A percentile compares a stretch with the other conserved stretches of the same genome.
Conservation (phyloP, 2,329 filamentous ascomycete genomes). For the Xylaria multiplex region DNA sequence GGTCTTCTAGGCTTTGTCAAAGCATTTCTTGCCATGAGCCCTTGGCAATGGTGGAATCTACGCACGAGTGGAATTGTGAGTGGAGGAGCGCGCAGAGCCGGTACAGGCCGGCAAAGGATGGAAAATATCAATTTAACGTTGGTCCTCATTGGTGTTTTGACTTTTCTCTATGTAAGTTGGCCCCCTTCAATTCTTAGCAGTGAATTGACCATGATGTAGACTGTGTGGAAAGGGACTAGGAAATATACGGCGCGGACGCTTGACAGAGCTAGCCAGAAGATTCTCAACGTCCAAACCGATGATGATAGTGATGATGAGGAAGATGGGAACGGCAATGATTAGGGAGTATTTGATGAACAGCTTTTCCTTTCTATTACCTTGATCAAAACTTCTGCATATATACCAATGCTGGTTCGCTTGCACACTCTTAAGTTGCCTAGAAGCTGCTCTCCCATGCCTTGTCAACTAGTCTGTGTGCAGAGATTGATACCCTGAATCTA, state of each 20-base stretch:
- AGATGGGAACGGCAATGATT: conserved; percentile 36
- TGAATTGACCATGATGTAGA: conserved; percentile 55
- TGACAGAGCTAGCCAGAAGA: conserved; percentile 79
- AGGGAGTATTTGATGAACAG: conserved; percentile 34
- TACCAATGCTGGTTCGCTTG: conserved; percentile 55
- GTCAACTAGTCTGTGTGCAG: conserved; percentile 98
- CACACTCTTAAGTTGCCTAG: conserved; percentile 98
- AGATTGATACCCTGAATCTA: conserved; percentile 67
- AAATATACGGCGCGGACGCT: conserved; percentile 77
- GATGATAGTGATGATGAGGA: conserved; percentile 47
- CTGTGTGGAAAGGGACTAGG: conserved; percentile 83
- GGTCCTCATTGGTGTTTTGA: conserved; percentile 80
- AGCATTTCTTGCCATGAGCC: conserved; percentile 76
- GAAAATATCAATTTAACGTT: conserved; percentile 83
- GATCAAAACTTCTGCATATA: conserved; percentile 3
- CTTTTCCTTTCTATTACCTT: conserved; percentile 26
- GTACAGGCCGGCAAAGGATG: conserved; percentile 78
- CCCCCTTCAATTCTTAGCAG: background rate
- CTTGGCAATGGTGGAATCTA: conserved; percentile 82
- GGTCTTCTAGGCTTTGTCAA: conserved; percentile 88
- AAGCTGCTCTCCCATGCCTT: conserved; percentile 78
- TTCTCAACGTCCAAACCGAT: conserved; percentile 80
- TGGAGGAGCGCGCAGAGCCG: conserved; percentile 64
- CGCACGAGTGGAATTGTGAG: conserved; percentile 68
- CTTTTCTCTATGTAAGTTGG: conserved; percentile 76